phyloP scores from a whole-genome alignment of 345 rosid species.

The Populus deltoides region DNA sequence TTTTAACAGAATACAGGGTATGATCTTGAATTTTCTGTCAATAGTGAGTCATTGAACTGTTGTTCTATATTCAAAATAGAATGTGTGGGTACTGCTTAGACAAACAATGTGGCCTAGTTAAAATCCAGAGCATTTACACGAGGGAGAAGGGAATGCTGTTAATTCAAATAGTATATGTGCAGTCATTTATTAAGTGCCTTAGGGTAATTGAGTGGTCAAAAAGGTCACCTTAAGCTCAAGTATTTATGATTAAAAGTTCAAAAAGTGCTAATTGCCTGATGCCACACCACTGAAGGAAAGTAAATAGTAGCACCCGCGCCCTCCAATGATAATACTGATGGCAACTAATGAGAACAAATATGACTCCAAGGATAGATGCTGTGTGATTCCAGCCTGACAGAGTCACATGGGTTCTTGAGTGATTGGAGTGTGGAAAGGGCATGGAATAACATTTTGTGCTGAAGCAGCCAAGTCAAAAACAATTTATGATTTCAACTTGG shows the following conservation, averaged over 20 bases:
- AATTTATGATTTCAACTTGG: slow-evolving; percentile 11
- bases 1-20: slow-evolving; percentile 4
- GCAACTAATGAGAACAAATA: slow-evolving; percentile 18
- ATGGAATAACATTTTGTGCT: slow-evolving; percentile 21
- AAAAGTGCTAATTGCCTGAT: slow-evolving; percentile 1
- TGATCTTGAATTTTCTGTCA: neutral
- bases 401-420: slow-evolving; percentile 35
- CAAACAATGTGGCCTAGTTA: neutral
- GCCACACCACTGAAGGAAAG: neutral
- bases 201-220: neutral
- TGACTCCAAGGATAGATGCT: slow-evolving; percentile 16
- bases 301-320: neutral
- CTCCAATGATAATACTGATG: slow-evolving; percentile 5
- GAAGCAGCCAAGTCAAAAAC: slow-evolving; percentile 1
- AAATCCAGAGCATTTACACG: neutral
- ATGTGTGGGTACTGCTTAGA: neutral
- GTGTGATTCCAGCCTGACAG: slow-evolving; percentile 28
- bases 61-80: neutral
- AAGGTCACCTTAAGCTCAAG: neutral
- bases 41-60: neutral
- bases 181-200: slow-evolving; percentile 11
- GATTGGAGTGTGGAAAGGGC: slow-evolving; percentile 18
- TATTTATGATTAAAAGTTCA: neutral
- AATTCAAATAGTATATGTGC: neutral
- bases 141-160: neutral